Base-by-base conservation (phyloP, 441 rosid species). In the Kokia cookei region DNA sequence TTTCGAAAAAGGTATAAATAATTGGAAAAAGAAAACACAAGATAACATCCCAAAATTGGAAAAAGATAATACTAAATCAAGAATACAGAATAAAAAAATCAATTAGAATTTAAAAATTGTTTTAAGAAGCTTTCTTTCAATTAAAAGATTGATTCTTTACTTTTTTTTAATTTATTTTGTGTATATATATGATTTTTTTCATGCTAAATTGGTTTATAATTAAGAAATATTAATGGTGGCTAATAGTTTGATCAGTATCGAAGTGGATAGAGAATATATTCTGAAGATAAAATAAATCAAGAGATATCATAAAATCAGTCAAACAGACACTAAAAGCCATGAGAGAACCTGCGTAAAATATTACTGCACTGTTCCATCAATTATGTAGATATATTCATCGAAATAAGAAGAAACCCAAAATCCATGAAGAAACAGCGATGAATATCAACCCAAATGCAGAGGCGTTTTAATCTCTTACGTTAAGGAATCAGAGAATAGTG, bases 391-490 rank as follows among this genome's bases (percentile, higher is more conserved):
- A 29, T 10, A 59, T 29, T 29, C 4, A 43, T 43, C 2, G 5
- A 32, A 11, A 37, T n/a, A 11, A 40, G 9, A 2, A 64, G 7
- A 37, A 63, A 9, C 51, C 61, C 61, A 9, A 57, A 24, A 9
- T 17, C 32, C 14, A 57, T 26, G 4, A 19, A 43, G n/a, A 65
- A 26, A 10, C 48, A 45, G 1, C 6, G 5, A 51, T 24, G 14
- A 24, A 19, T 54, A 5, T 24, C 35, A 45, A 65, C 4, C 75
- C 43, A 72, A 59, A 61, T 72, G 67, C 67, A 72, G 55, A 1
- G 75, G 67, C 75, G 5, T 51, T 72, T 59, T 72, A 66, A 45
- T 72, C 75, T 45, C 67, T 72, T 42, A 72, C 15, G 27, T 19
- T 19, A 19, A 19, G 22, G 22, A 19, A 19, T 19, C 22, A 57